Evolutionary conservation across 257 asterid species (phyloP).

Genomic region (Verbascum thapsus): DNA sequence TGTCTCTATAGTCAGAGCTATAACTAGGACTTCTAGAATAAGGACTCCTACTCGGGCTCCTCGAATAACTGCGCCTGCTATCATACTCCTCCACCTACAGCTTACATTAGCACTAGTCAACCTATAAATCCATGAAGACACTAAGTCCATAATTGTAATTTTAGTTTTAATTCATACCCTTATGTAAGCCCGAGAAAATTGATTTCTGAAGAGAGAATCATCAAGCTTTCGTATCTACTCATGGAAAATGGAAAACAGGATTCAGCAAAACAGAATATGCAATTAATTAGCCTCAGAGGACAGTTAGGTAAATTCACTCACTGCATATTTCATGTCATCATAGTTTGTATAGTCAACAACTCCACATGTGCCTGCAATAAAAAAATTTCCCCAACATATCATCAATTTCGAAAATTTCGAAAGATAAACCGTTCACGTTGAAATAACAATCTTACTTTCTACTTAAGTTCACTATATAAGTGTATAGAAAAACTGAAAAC

Average conservation of each 20-base stretch:
- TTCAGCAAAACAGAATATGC: background rate
- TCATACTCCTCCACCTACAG: slow-evolving; percentile 58
- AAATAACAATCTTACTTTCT: background rate
- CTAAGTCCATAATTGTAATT: background rate
- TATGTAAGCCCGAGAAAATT: slow-evolving; percentile 53
- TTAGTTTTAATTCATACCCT: slow-evolving; percentile 42
- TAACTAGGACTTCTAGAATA: no score
- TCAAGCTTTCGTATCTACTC: slow-evolving; percentile 80
- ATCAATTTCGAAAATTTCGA: background rate
- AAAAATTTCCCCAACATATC: slow-evolving; percentile 8
- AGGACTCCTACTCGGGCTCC: no score
- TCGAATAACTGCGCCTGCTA: slow-evolving; percentile 38
- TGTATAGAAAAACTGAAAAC: background rate
- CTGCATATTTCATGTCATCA: slow-evolving; percentile 88
- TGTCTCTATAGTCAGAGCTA: slow-evolving; percentile 43
- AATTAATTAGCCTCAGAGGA: slow-evolving; percentile 1
- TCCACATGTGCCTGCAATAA: slow-evolving; percentile 72
- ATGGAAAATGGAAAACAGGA: slow-evolving; percentile 4
- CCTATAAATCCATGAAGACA: background rate
- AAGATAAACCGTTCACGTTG: background rate
- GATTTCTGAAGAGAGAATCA: slow-evolving; percentile 60
- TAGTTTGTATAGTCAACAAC: slow-evolving; percentile 74
- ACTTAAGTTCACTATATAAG: background rate
- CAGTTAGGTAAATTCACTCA: slow-evolving; percentile 35
- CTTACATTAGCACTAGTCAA: slow-evolving; percentile 1